Percentiles rank a stretch among this genome's conserved stretches.
Evolutionary conservation across 169 alveolate genomes (phyloP).

Genomic region (Eimeria praecox): DNA sequence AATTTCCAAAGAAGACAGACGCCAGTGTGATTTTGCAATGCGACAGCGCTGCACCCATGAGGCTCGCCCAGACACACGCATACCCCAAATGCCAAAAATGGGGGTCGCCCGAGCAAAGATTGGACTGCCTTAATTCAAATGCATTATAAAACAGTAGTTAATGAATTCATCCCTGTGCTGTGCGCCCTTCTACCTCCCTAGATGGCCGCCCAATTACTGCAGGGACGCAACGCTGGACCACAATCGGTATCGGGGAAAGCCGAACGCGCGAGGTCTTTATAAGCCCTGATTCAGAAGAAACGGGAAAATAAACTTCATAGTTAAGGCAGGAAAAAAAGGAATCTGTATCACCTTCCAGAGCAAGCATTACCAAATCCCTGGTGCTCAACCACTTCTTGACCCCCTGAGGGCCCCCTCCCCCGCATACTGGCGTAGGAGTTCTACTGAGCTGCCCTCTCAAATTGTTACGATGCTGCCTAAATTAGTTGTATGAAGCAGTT

Average conservation of each 20-base stretch:
- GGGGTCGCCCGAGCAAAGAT: neutral
- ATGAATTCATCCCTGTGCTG: neutral
- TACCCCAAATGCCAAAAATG: neutral
- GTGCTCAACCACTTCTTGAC: neutral
- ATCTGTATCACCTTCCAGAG: neutral
- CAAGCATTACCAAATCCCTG: neutral
- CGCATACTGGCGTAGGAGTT: neutral
- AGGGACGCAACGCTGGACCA: neutral
- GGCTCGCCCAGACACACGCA: constrained; percentile 15
- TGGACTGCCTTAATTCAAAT: neutral
- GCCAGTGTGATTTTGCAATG: neutral
- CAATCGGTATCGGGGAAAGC: neutral
- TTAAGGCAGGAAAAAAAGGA: neutral
- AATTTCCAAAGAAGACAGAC: neutral
- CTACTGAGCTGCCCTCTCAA: neutral
- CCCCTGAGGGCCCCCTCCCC: constrained; percentile 24
- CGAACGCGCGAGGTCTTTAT: neutral
- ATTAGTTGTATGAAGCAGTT: neutral
- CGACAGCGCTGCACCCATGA: constrained; percentile 11
- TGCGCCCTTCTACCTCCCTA: neutral
- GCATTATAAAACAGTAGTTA: neutral
- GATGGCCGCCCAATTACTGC: neutral
- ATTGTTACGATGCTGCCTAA: neutral
- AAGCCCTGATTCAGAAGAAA: neutral
- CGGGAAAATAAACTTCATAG: neutral